Base-by-base conservation (phyloP, 2,329 filamentous ascomycete genomes). In the Curvularia spicifera region DNA sequence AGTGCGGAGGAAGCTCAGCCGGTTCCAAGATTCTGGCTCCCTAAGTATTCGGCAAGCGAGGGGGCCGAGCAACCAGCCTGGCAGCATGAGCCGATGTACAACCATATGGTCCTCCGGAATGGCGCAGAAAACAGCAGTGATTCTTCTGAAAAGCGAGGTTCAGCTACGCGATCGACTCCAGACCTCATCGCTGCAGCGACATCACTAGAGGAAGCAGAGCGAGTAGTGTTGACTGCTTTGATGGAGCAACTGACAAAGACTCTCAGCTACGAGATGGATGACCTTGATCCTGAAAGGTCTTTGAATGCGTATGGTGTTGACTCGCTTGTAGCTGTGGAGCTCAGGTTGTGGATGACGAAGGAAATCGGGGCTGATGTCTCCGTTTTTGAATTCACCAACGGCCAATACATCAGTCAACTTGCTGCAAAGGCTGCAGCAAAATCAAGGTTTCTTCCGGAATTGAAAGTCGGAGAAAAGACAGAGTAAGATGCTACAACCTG, bases 261-360 rank as follows among this genome's bases (percentile, higher is more conserved):
- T n/a, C 13, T 28, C 37, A 24, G 29, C 22, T 53, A 33, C 13
- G 42, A 33, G 31, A 10, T 39, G 9, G 18, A 37, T 3, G 51
- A 46, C 4, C 22, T 53, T 6, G 51, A 53, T 8, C 7, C 31
- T 7, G 20, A 20, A 3, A 46, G 22, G 22, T 44, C 51, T 3
- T 10, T 53, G 8, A 15, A 18, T n/a, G 42, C 13, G 13, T 53
- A 53, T 22, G 51, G 51, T 13, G 22, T 53, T 10, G 51, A 53
- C 22, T 46, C 42, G 9, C 43, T 53, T 9, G 31, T 28, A 10
- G 43, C 43, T 24, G 51, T 53, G 8, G 51, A 53, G 22, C 18
- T 53, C 29, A 26, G 51, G 22, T 15, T 29, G 6, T 53, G 51
- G 51, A 40, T 31, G 22, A 37, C 42, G 1, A 15, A 22, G 24